A percentile compares a stretch with the other conserved stretches of the same genome.
phyloP scores from a whole-genome alignment of 345 rosid species.

The Salix arbutifolia region DNA sequence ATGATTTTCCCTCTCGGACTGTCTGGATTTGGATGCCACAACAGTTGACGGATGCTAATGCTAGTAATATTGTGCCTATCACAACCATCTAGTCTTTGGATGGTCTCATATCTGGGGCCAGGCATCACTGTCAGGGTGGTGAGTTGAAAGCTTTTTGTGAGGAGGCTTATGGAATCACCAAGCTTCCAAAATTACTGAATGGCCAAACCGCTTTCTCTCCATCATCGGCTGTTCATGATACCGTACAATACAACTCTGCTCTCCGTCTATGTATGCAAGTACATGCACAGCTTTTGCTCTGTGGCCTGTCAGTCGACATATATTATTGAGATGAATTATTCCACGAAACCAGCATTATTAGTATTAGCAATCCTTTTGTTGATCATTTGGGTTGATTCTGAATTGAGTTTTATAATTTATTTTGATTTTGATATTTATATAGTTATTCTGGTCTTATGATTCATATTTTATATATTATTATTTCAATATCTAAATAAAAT shows the following conservation, averaged over 20 bases:
- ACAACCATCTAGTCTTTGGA: background rate
- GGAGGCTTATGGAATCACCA: background rate
- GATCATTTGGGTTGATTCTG: background rate
- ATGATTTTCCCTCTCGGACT: background rate
- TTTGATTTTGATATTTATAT: no score
- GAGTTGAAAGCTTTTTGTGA: background rate
- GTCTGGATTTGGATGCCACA: background rate
- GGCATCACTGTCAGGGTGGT: background rate
- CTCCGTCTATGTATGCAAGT: background rate
- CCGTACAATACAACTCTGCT: background rate
- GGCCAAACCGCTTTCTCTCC: background rate
- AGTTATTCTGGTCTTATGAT: no score
- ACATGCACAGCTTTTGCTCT: background rate
- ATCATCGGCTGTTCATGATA: background rate
- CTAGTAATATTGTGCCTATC: background rate
- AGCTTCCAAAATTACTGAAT: background rate
- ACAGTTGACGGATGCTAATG: background rate
- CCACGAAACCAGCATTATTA: background rate
- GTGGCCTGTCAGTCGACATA: background rate
- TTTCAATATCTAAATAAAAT: no score
- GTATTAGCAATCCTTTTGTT: background rate
- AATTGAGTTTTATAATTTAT: no score
- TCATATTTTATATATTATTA: no score
- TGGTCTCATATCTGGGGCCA: background rate
- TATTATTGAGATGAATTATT: background rate